Base-by-base conservation (phyloP, 1,284 basidiomycete genomes). In the Schizophyllum commune region DNA sequence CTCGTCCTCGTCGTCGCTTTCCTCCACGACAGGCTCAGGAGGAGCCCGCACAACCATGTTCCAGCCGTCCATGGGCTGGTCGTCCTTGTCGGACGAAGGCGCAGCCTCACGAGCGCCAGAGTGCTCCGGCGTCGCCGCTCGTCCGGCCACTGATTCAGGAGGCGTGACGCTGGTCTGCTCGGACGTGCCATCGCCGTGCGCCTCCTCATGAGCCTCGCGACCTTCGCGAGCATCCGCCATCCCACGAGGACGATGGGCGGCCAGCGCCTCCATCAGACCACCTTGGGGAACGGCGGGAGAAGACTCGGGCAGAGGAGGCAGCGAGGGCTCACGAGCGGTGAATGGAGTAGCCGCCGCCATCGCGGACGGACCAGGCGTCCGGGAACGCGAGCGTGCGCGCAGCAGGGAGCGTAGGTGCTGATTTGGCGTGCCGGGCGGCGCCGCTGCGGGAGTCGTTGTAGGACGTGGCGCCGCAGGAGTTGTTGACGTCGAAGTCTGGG, bases 11-110 rank as follows among this genome's bases (percentile, higher is more conserved):
- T 53, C 22, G 15, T 20, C 62, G 59, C 57, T 57, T 19, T 55
- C 62, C n/a, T 51, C 63, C 33, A 56, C 63, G 54, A 19, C 33
- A 56, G 58, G 53, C 9, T 58, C 55, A n/a, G 27, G 27, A 27
- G 27, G 27, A 27, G 27, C 27, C 3, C 27, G 27, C 5, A 27
- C 27, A 5, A 27, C 27, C 27, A 27, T 5, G 27, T 27, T 27
- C 27, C 27, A 27, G 27, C 27, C 27, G 5, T 27, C 27, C 27
- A 27, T 27, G 3, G 27, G 27, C 27, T 27, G 27, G 27, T 5
- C 27, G 5, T 27, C 5, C 27, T 27, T 27, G 27, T 27, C 27
- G 27, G 27, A 27, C 27, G 27, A 5, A 27, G 27, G 27, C 27
- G 27, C 27, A 27, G 27, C 27, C 5, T 5, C 27, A 27, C 27